Base-by-base conservation (phyloP, 192 early-diverging fungal species). In the Linnemannia schmuckeri region DNA sequence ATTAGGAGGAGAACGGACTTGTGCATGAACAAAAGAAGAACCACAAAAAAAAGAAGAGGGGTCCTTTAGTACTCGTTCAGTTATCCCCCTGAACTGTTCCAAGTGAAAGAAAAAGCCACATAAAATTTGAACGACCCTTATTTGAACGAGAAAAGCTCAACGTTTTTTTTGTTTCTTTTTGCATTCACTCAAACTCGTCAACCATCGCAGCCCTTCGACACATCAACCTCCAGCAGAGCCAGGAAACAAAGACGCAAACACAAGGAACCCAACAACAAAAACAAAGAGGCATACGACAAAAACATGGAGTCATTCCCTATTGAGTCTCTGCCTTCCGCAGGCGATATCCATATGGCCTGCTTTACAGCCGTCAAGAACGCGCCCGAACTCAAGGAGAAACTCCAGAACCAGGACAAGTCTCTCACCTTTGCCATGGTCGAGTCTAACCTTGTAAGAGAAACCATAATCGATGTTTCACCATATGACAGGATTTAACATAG, bases 301-400 rank as follows among this genome's bases (percentile, higher is more conserved):
- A 49, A 17, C 20, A 87, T 87, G 85, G 85, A 87, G 37, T 87
- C 85, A 12, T 87, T 75, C 68, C 79, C 85, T 20, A 77, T 87
- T 72, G 85, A 87, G 15, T 44, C 76, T 3, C 1, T 81, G 38
- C 85, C 80, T 5, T 35, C 37, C 18, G 76, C 79, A 12, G 85
- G 85, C 63, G 42, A 81, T 20, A 69, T 87, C 40, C 85, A 87
- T 41, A 81, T 87, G 79, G 85, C 85, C 13, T 87, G 85, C 63
- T 87, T 87, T 54, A 81, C 49, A 47, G 20, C 72, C 8, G 85
- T 87, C 63, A 87, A 81, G 42, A 87, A 87, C 42, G 85, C 85
- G 15, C 74, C 85, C 2, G 72, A 81, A 33, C 85, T 87, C 35
- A 87, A 87, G 72, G 79, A 81, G 66, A 76, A 76, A 0, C 73